These are phyloP conservation scores for Apiospora saccharicola DNA, from an alignment of 2,329 filamentous ascomycete species.

Conservation along the genomic window DNA sequence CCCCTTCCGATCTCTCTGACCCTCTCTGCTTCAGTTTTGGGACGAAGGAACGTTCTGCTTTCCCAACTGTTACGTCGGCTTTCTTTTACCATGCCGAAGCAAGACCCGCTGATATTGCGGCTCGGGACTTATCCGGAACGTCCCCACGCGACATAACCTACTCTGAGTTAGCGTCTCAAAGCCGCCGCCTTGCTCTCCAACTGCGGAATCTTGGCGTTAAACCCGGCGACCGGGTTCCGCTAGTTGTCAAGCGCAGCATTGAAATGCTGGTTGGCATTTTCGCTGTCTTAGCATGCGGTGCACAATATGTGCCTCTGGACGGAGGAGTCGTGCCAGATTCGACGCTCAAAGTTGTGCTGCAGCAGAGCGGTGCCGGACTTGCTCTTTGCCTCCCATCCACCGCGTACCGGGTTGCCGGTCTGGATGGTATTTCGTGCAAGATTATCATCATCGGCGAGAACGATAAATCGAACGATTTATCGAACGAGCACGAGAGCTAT, in stretches of 20 bases:
- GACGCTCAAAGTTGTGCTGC: constrained; percentile 57
- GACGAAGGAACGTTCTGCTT: constrained; percentile 16
- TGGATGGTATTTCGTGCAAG: constrained; percentile 42
- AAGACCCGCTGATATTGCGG: constrained; percentile 28
- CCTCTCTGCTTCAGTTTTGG: constrained; percentile 29
- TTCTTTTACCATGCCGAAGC: constrained; percentile 31
- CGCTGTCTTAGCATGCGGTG: constrained; percentile 63
- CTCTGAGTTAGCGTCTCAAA: constrained; percentile 49
- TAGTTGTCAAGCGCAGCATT: constrained; percentile 62
- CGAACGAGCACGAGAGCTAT: constrained; percentile 23
- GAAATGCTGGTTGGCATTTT: constrained; percentile 66
- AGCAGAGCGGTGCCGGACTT: constrained; percentile 52
- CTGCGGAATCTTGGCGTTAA: constrained; percentile 49
- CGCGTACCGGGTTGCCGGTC: constrained; percentile 41
- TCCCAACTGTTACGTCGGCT: constrained; percentile 29
- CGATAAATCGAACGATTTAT: constrained; percentile 30
- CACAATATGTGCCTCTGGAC: constrained; percentile 67
- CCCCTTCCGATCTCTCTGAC: constrained; percentile 19
- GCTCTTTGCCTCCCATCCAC: constrained; percentile 56
- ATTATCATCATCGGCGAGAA: constrained; percentile 26
- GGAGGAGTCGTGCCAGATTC: constrained; percentile 59
- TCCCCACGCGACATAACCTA: constrained; percentile 50
- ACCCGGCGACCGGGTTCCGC: constrained; percentile 57
- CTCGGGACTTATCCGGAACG: constrained; percentile 29
- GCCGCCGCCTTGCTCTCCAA: constrained; percentile 51